Evolutionary conservation across 192 early-diverging fungal genomes (phyloP), one percentile per base, ranked within the genome.

Genomic region (Cladochytrium replicatum): DNA sequence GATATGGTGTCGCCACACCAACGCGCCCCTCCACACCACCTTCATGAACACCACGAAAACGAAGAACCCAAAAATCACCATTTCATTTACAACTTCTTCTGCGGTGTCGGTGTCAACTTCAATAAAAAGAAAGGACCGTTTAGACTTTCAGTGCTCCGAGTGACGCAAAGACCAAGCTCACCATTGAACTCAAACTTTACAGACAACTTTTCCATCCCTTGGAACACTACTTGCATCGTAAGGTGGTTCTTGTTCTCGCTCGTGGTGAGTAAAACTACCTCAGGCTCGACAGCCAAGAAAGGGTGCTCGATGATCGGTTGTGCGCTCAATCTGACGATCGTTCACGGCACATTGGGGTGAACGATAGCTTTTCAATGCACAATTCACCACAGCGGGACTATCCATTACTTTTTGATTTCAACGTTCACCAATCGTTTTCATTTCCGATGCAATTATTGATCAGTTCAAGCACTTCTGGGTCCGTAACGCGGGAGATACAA

Each of bases 111-210:
- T 82, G 32, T 84, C 84, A 1, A 73, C 82, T 60, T 32, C 17
- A 47, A 6, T n/a, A n/a, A n/a, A n/a, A n/a, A n/a, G n/a, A n/a
- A n/a, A n/a, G n/a, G n/a, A n/a, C n/a, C n/a, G 13, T 37, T 37
- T 13, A 13, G 13, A 37, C 13, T 37, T 37, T 37, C 17, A 37
- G 17, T 37, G n/a, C n/a, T n/a, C n/a, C n/a, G n/a, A n/a, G n/a
- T n/a, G n/a, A n/a, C n/a, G 17, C 13, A 37, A 13, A 37, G 17
- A 37, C 17, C 34, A 41, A 5, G 5, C 42, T n/a, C 22, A 61
- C 52, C 63, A 55, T 87, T 86, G 47, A 88, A 88, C 39, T 87
- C 83, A 57, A 88, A 88, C 50, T 87, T 87, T 2, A 88, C 85
- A 1, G 86, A 87, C 9, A 87, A 64, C 50, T 73, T 74, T 42